These are phyloP conservation scores for Mycena belliarum DNA, from an alignment of 768 basidiomycete species.

Conservation along the genomic window DNA sequence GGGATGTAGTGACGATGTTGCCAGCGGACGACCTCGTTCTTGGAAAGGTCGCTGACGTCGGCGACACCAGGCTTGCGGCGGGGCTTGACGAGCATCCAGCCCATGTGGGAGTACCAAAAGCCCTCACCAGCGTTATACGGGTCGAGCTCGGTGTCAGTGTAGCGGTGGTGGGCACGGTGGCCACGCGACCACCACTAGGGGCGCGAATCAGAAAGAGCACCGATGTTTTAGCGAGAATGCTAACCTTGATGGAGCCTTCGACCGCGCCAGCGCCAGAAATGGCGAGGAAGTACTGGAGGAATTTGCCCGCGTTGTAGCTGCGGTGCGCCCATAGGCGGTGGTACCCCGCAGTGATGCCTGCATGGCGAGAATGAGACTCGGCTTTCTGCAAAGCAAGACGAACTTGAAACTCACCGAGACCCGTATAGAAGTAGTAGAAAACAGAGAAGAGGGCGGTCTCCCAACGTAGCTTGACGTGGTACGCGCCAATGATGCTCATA, in stretches of 20 bases:
- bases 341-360: constrained; percentile 90
- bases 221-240: no score
- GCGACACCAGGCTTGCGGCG: constrained; percentile 90
- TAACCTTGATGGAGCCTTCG: constrained; percentile 95
- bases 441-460: constrained; percentile 65
- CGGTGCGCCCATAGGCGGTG: constrained; percentile 98
- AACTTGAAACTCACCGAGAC: constrained; percentile 62
- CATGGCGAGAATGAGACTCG: neutral
- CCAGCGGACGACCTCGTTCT: constrained; percentile 82
- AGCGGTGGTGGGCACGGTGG: constrained; percentile 95
- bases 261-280: constrained; percentile 89
- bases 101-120: constrained; percentile 82
- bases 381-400: neutral
- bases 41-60: constrained; percentile 86
- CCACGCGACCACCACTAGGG: constrained; percentile 99
- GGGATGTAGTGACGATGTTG: constrained; percentile 83
- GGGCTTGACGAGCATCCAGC: constrained; percentile 94
- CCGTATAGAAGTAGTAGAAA: constrained; percentile 48
- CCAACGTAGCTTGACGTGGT: constrained; percentile 64
- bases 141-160: constrained; percentile 96
- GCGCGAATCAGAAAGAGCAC: no score
- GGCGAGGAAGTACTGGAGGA: constrained; percentile 84
- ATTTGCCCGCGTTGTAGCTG: constrained; percentile 86
- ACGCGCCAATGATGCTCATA: constrained; percentile 73
- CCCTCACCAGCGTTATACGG: constrained; percentile 94